These are phyloP conservation scores for Fusarium tupiense DNA, from an alignment of 2,329 filamentous ascomycete genomes.

Conservation along the genomic window DNA sequence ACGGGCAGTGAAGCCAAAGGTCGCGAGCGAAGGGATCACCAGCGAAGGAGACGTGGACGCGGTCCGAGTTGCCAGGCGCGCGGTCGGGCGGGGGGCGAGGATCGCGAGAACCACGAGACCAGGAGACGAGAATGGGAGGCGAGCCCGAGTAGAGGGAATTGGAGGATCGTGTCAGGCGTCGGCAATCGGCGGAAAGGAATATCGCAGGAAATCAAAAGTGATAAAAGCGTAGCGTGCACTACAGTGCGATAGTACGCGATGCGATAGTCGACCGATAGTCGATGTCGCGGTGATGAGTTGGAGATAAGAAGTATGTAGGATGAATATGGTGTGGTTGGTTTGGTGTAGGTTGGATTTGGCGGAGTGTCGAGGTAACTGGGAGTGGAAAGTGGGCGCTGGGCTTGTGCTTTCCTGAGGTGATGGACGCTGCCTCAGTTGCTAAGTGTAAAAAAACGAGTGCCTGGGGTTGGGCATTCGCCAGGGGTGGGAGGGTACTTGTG, in stretches of 20 bases:
- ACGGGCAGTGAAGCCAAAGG: conserved; percentile 43
- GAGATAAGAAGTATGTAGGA: conserved; percentile 29
- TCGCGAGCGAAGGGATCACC: conserved; percentile 33
- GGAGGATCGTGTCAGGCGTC: conserved; percentile 33
- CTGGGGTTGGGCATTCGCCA: conserved; percentile 28
- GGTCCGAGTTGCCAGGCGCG: conserved; percentile 41
- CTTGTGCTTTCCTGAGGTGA: conserved; percentile 38
- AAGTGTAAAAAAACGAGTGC: conserved; percentile 32
- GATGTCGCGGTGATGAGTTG: conserved; percentile 39
- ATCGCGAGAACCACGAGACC: conserved; percentile 40
- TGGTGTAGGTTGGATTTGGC: conserved; percentile 40
- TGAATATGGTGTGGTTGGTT: conserved; percentile 40
- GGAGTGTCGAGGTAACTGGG: conserved; percentile 40
- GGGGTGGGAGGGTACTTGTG: conserved; percentile 35
- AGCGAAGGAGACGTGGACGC: conserved; percentile 36
- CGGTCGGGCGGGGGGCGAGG: conserved; percentile 34
- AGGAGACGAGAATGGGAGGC: conserved; percentile 36
- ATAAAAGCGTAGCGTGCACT: conserved; percentile 11
- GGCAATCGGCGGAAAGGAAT: conserved; percentile 25
- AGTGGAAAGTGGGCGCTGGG: conserved; percentile 40
- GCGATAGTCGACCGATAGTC: conserved; percentile 35
- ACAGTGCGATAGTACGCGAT: conserved; percentile 27
- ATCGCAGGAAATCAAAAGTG: conserved; percentile 16
- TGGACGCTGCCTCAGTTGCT: conserved; percentile 25
- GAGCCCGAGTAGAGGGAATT: conserved; percentile 34